Evolutionary conservation across 352 stramenopile species (phyloP).

Genomic region (Globisporangium parvum): DNA sequence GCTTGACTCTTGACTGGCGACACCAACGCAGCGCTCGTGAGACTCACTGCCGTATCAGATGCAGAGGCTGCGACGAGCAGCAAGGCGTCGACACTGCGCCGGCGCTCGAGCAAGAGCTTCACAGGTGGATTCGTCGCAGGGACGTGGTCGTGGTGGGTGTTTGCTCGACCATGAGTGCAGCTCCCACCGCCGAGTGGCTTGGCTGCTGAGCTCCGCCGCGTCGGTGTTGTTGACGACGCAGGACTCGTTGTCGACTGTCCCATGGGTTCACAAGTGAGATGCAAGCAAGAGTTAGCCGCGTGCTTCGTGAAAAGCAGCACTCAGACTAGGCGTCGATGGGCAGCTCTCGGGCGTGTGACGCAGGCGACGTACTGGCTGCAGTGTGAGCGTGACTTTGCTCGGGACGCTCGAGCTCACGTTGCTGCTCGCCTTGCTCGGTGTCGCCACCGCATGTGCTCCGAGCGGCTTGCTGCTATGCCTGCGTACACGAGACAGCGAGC

Average conservation of each 20-base stretch:
- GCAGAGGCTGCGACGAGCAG: background rate
- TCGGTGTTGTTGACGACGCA: background rate
- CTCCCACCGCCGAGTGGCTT: background rate
- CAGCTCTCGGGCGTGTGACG: background rate
- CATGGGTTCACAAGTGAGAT: too few species aligned
- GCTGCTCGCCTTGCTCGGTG: background rate
- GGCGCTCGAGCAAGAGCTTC: constrained; percentile 54
- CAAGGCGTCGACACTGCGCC: constrained; percentile 21
- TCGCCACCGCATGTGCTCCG: background rate
- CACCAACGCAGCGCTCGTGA: too few species aligned
- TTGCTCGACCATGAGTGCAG: background rate
- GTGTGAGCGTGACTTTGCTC: constrained; percentile 10
- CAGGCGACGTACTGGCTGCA: constrained; percentile 12
- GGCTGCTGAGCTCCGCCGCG: background rate
- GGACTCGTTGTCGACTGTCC: constrained; percentile 3
- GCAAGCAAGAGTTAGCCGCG: too few species aligned
- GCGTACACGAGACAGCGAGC: background rate
- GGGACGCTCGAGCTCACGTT: background rate
- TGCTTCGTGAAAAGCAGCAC: too few species aligned
- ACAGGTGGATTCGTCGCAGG: constrained; percentile 49
- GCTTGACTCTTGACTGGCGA: too few species aligned
- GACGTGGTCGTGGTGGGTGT: constrained; percentile 5
- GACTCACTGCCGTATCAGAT: too few species aligned
- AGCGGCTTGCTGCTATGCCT: background rate
- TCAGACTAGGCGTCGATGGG: background rate